A percentile compares a stretch with the other conserved stretches of the same genome.
These are phyloP conservation scores for Globisporangium spinosum DNA, from an alignment of 352 stramenopile genomes.

Conservation along the genomic window DNA sequence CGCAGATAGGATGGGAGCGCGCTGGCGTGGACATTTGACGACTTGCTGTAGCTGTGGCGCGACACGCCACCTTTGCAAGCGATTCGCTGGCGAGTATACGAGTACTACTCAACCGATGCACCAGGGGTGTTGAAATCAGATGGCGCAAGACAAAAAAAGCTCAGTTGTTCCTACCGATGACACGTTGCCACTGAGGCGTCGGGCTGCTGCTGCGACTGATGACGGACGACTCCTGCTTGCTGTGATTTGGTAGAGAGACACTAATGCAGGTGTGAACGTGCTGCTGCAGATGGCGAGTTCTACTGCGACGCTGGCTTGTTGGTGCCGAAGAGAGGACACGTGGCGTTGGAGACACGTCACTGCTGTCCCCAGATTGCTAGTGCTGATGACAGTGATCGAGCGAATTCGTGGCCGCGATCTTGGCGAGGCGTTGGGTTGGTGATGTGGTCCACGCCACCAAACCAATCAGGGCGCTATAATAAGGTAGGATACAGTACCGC, in stretches of 20 bases:
- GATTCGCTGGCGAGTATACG: background rate
- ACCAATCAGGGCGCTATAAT: background rate
- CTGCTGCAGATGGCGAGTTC: background rate
- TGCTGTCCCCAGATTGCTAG: background rate
- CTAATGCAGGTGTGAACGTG: background rate
- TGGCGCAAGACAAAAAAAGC: background rate
- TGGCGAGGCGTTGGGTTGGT: background rate
- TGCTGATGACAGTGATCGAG: background rate
- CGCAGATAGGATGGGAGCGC: too few relatives aligned
- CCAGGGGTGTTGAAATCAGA: background rate
- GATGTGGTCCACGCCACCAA: background rate
- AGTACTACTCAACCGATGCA: background rate
- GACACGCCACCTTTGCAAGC: background rate
- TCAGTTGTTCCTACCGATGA: background rate
- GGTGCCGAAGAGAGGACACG: background rate
- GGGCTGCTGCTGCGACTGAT: background rate
- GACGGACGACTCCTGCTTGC: background rate
- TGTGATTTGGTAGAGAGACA: background rate
- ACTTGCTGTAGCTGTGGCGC: too few relatives aligned
- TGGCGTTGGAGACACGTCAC: background rate
- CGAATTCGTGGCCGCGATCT: background rate
- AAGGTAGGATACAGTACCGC: background rate
- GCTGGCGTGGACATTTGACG: too few relatives aligned
- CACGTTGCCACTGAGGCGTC: background rate
- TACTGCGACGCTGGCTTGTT: background rate